Evolutionary conservation across 108 stramenopile species (phyloP), one percentile per base, ranked within the genome.

Genomic region (Aurantiochytrium sp.): DNA sequence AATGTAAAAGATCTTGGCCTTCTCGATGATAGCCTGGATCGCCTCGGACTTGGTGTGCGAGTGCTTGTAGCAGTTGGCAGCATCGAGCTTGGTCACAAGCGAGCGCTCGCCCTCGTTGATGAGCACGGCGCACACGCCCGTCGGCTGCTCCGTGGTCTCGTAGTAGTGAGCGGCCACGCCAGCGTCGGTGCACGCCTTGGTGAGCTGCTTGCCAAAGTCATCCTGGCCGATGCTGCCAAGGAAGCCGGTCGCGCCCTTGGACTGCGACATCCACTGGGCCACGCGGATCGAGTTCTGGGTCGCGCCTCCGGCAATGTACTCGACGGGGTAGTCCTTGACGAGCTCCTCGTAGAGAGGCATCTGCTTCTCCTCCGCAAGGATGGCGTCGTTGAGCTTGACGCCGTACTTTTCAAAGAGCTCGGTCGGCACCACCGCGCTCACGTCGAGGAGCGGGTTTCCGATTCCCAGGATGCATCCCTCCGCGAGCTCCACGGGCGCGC

Each of bases 281-380:
- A 99, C 98, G 83, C 99, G 97, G 94, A 99, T 99, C 88, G 96
- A 95, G 95, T 99, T 99, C 94, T 99, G 99, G 10, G 99, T 99
- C 44, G 99, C 99, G 5, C 99, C 99, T 16, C 99, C 99, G 6
- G 99, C 99, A 92, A 99, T 98, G 96, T 96, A 99, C 87, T 97
- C 90, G 16, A 97, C 97, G 49, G 88, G 90, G 93, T 94, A 96
- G 59, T 94, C 92, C 57, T 96, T 94, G 35, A 97, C 93, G 35
- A 98, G 92, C 91, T 98, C 98, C 89, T 97, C 93, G 95, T 96
- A 97, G 28, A 95, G 60, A 35, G 93, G 93, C 58, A 94, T 90
- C 93, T 99, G 99, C 92, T 99, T 97, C 87, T 99, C 98, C 92
- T 99, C 99, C 72, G 99, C 99, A 43, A 99, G 93, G 90, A 98